These are phyloP conservation scores for Fraxinus americana DNA, from an alignment of 257 asterid genomes.

Conservation along the genomic window DNA sequence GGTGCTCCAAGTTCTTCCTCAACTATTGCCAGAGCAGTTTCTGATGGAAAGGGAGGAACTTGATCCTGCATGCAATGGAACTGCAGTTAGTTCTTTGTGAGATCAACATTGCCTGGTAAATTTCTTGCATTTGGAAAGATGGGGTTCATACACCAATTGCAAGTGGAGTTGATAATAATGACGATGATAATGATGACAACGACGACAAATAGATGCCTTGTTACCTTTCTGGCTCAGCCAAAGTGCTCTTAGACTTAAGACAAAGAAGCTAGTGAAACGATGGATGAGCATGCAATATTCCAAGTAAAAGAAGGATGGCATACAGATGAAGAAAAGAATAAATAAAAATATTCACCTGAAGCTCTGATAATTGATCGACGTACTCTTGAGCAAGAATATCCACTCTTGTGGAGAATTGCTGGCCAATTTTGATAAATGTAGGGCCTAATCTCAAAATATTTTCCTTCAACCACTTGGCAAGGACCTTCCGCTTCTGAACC, in stretches of 20 bases:
- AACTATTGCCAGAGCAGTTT: slow-evolving; percentile 72
- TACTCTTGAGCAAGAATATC: slow-evolving; percentile 99
- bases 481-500: slow-evolving; percentile 67
- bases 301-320: background rate
- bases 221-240: background rate
- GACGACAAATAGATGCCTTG: background rate
- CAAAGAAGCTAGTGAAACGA: background rate
- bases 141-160: background rate
- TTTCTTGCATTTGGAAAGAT: background rate
- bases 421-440: slow-evolving; percentile 95
- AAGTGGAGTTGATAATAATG: background rate
- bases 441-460: slow-evolving; percentile 93
- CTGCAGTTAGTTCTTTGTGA: background rate
- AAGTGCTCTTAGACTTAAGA: background rate
- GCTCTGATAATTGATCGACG: slow-evolving; percentile 95
- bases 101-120: background rate
- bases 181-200: background rate
- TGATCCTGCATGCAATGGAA: slow-evolving; percentile 57
- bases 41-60: slow-evolving; percentile 95
- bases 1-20: slow-evolving; percentile 83
- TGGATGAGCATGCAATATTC: background rate
- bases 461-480: slow-evolving; percentile 97
- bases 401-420: slow-evolving; percentile 96
- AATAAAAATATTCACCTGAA: slow-evolving; percentile 56
- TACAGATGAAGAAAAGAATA: background rate